These are phyloP conservation scores for Cudoniella acicularis DNA, from an alignment of 495 filamentous ascomycete species.

Conservation along the genomic window DNA sequence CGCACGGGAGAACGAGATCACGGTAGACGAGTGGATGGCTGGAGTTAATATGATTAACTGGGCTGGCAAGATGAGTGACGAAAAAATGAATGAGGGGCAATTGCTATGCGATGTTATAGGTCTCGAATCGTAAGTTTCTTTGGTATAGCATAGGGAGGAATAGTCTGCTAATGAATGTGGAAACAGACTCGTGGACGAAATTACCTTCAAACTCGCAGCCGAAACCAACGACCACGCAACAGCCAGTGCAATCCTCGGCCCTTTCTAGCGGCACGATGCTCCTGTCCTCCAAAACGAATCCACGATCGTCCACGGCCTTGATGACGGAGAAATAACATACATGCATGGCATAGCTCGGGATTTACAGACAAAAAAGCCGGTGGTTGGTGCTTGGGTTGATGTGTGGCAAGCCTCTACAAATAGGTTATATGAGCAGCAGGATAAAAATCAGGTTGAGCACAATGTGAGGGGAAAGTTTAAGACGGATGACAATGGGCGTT, in stretches of 20 bases:
- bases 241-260: slow-evolving; percentile 78
- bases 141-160: neutral
- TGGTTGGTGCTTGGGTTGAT: slow-evolving; percentile 69
- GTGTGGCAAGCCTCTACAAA: slow-evolving; percentile 85
- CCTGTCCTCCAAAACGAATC: slow-evolving; percentile 68
- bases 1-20: slow-evolving; percentile 62
- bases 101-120: slow-evolving; percentile 76
- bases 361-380: slow-evolving; percentile 66
- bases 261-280: slow-evolving; percentile 83
- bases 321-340: slow-evolving; percentile 55
- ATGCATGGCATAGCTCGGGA: slow-evolving; percentile 77
- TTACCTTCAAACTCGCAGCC: slow-evolving; percentile 74
- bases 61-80: slow-evolving; percentile 51
- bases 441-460: slow-evolving; percentile 71
- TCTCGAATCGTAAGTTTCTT: slow-evolving; percentile 59
- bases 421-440: slow-evolving; percentile 87
- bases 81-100: slow-evolving; percentile 71
- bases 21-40: slow-evolving; percentile 61
- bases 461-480: slow-evolving; percentile 84
- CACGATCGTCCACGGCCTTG: slow-evolving; percentile 65
- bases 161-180: neutral
- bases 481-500: slow-evolving; percentile 70
- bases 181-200: slow-evolving; percentile 69
- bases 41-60: slow-evolving; percentile 61
- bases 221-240: slow-evolving; percentile 67